A percentile compares a stretch with the other conserved stretches of the same genome.
Evolutionary conservation across 2,329 filamentous ascomycete genomes (phyloP).

Genomic region (Phaeoacremonium minimum): DNA sequence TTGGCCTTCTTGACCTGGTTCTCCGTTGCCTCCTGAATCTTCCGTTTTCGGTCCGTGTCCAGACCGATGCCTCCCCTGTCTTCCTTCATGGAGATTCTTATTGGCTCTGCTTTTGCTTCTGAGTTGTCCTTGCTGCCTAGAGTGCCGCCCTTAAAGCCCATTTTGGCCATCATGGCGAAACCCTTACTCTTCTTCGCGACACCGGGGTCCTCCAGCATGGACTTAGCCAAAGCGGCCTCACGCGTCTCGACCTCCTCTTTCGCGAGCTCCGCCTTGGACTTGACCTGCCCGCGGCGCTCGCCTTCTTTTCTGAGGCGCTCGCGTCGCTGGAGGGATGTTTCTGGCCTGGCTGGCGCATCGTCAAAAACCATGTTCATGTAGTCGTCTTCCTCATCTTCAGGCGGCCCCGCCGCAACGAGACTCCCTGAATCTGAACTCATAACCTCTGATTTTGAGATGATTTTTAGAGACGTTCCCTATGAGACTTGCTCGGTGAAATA

Average conservation of each 20-base stretch:
- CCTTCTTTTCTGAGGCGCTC: constrained; percentile 56
- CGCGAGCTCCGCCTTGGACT: constrained; percentile 81
- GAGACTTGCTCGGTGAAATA: too few species aligned
- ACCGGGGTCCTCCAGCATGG: constrained; percentile 55
- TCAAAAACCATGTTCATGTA: constrained; percentile 96
- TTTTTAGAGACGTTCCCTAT: too few species aligned
- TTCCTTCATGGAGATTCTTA: constrained; percentile 72
- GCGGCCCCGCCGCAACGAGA: too few species aligned
- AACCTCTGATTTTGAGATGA: too few species aligned
- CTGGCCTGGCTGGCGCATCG: constrained; percentile 46
- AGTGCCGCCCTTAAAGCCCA: constrained; percentile 80
- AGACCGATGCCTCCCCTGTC: constrained; percentile 79
- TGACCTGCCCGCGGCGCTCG: constrained; percentile 62
- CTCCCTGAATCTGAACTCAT: too few species aligned
- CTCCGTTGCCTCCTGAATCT: constrained; percentile 58
- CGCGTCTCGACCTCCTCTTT: constrained; percentile 67
- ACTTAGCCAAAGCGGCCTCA: constrained; percentile 72
- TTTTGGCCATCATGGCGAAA: constrained; percentile 92
- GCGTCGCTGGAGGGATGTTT: constrained; percentile 52
- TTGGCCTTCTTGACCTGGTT: constrained; percentile 54
- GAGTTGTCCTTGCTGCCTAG: constrained; percentile 59
- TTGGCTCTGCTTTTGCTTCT: constrained; percentile 57
- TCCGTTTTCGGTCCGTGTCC: constrained; percentile 79
- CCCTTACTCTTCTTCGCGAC: constrained; percentile 69
- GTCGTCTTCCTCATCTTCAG: constrained; percentile 76